Evolutionary conservation across 352 stramenopile genomes (phyloP).

Genomic region (Phytophthora fragariae): DNA sequence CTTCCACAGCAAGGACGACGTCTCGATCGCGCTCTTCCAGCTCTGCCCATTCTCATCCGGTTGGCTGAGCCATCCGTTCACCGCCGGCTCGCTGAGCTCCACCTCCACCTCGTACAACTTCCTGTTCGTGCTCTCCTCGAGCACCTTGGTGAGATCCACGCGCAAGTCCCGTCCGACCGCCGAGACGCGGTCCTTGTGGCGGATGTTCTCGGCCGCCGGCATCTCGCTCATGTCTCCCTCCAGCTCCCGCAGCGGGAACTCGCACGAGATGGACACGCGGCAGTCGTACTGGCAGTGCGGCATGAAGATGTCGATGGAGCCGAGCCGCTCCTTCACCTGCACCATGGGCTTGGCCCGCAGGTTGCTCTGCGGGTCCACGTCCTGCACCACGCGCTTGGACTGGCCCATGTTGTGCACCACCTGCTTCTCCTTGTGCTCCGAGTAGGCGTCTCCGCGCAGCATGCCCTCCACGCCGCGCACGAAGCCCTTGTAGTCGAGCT

Average conservation of each 20-base stretch:
- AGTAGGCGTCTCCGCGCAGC: slow-evolving; percentile 74
- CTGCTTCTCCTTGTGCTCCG: slow-evolving; percentile 81
- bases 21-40: slow-evolving; percentile 74
- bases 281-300: slow-evolving; percentile 88
- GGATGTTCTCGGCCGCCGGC: slow-evolving; percentile 74
- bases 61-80: slow-evolving; percentile 82
- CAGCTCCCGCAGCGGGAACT: slow-evolving; percentile 71
- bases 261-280: slow-evolving; percentile 85
- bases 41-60: slow-evolving; percentile 76
- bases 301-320: slow-evolving; percentile 88
- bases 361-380: slow-evolving; percentile 70
- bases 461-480: slow-evolving; percentile 70
- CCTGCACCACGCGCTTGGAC: slow-evolving; percentile 81
- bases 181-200: slow-evolving; percentile 81
- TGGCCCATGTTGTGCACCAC: slow-evolving; percentile 82
- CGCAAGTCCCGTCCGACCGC: slow-evolving; percentile 80
- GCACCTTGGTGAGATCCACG: slow-evolving; percentile 86
- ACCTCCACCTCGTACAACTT: slow-evolving; percentile 82
- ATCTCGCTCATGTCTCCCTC: slow-evolving; percentile 67
- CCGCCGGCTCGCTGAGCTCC: slow-evolving; percentile 68
- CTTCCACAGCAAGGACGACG: slow-evolving; percentile 76
- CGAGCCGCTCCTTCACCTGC: slow-evolving; percentile 85
- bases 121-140: slow-evolving; percentile 79
- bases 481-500: slow-evolving; percentile 78
- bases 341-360: slow-evolving; percentile 54